A percentile compares a stretch with the other conserved stretches of the same genome.
These are phyloP conservation scores for Fusarium sp. DNA, from an alignment of 2,329 filamentous ascomycete genomes.

Conservation along the genomic window DNA sequence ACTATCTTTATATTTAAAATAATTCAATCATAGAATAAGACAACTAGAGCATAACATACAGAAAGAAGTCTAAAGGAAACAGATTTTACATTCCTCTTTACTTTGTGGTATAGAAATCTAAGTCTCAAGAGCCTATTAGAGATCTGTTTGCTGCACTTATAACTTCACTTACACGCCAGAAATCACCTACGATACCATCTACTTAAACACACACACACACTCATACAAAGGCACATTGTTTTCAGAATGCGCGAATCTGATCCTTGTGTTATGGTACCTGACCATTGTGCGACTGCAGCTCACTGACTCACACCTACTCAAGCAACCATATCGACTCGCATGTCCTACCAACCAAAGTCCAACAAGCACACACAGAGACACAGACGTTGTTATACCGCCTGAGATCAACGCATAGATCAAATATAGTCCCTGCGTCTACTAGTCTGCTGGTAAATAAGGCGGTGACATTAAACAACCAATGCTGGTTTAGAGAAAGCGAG, in stretches of 20 bases:
- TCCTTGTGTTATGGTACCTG: background rate
- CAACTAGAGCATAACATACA: accelerated
- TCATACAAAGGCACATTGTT: background rate
- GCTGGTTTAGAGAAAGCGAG: background rate
- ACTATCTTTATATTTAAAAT: background rate
- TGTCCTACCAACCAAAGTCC: background rate
- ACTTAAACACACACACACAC: background rate
- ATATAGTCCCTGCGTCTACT: background rate
- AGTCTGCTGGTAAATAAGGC: background rate
- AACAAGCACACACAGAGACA: background rate
- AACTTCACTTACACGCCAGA: background rate
- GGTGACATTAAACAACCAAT: background rate
- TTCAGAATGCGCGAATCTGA: background rate
- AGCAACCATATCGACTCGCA: background rate
- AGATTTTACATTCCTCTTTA: background rate
- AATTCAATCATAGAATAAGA: background rate
- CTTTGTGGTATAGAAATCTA: background rate
- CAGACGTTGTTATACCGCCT: background rate
- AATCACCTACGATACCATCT: background rate
- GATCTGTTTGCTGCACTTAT: background rate
- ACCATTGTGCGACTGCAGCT: background rate
- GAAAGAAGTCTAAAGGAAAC: background rate
- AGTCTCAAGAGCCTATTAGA: background rate
- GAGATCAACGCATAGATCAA: background rate
- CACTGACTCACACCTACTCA: background rate